Conservation (phyloP, 176 grass and related monocot species). For the Phyllostachys edulis region DNA sequence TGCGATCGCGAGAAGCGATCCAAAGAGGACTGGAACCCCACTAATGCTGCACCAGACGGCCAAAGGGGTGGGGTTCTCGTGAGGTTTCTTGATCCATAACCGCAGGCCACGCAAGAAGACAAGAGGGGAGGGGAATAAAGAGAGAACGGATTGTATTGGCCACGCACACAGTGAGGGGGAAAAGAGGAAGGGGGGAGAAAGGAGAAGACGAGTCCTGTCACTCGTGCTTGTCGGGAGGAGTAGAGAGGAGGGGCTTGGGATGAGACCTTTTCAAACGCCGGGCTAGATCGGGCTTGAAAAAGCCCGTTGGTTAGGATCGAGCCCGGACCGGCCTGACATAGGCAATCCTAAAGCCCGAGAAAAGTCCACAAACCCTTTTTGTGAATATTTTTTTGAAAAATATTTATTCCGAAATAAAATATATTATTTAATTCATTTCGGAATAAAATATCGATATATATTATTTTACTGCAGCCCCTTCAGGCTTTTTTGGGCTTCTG, state of each 20-base stretch:
- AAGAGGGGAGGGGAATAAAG: conserved; percentile 39
- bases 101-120: conserved; percentile 35
- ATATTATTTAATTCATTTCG: too few relatives aligned
- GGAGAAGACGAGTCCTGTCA: conserved; percentile 40
- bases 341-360: too few relatives aligned
- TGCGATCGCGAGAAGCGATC: conserved; percentile 50
- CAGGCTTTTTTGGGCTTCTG: too few relatives aligned
- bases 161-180: conserved; percentile 19
- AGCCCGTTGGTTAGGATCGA: too few relatives aligned
- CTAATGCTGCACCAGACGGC: conserved; percentile 24
- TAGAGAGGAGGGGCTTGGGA: not conserved
- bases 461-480: too few relatives aligned
- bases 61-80: conserved; percentile 40
- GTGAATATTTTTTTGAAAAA: too few relatives aligned
- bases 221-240: conserved; percentile 36
- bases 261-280: too few relatives aligned
- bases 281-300: too few relatives aligned
- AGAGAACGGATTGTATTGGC: conserved; percentile 31
- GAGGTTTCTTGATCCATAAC: conserved; percentile 58
- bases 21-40: conserved; percentile 18
- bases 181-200: conserved; percentile 30
- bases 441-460: too few relatives aligned
- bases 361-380: too few relatives aligned
- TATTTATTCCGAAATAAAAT: too few relatives aligned
- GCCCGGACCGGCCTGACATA: too few relatives aligned